These are phyloP conservation scores for Syzygium aqueum DNA, from an alignment of 345 rosid species.

Conservation along the genomic window DNA sequence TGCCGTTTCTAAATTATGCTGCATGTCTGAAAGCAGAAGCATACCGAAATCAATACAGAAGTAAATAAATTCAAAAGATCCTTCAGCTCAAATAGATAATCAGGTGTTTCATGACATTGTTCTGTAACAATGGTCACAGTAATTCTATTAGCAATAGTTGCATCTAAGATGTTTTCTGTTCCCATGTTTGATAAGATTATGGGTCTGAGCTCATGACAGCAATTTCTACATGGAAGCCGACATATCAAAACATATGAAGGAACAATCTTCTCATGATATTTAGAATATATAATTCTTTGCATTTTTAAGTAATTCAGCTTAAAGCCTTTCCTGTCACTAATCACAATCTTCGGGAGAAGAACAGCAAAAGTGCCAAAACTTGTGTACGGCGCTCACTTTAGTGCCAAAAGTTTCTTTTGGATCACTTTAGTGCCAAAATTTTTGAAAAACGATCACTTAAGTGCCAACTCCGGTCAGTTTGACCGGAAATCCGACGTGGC, in stretches of 20 bases:
- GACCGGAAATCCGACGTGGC: too few relatives aligned
- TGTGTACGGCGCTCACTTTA: too few relatives aligned
- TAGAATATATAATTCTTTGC: background rate
- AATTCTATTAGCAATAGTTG: background rate
- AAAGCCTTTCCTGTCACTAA: background rate
- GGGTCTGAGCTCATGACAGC: background rate
- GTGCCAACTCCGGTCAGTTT: too few relatives aligned
- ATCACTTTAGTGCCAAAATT: too few relatives aligned
- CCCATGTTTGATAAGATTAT: background rate
- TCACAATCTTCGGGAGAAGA: background rate
- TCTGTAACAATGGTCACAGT: background rate
- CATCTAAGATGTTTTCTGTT: background rate
- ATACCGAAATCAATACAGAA: background rate
- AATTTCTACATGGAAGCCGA: background rate
- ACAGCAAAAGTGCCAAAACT: too few relatives aligned
- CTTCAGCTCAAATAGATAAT: background rate
- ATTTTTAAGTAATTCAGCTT: background rate
- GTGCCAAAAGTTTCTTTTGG: too few relatives aligned
- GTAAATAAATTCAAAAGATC: background rate
- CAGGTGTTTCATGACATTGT: background rate
- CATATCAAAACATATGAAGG: background rate
- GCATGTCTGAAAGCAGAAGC: background rate
- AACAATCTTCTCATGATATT: background rate
- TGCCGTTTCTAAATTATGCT: background rate
- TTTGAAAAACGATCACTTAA: too few relatives aligned